A percentile compares a stretch with the other conserved stretches of the same genome.
Conservation (phyloP, 345 rosid species). For the Cardiospermum halicacabum region DNA sequence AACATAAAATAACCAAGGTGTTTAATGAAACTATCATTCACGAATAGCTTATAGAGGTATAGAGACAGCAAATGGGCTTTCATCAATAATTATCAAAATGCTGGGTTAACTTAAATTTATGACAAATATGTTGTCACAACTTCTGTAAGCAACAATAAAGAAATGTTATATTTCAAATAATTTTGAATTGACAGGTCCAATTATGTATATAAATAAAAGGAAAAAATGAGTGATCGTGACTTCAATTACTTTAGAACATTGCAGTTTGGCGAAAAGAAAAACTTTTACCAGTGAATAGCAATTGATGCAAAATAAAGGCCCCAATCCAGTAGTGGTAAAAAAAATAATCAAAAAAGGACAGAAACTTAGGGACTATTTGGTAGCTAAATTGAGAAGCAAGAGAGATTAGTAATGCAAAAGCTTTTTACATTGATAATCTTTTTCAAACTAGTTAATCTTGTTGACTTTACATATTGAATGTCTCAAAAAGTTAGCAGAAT, state of each 20-base stretch:
- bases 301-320: background rate
- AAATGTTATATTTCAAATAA: background rate
- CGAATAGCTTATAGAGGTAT: background rate
- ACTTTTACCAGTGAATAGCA: background rate
- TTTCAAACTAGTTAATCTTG: background rate
- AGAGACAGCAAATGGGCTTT: background rate
- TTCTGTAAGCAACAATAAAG: background rate
- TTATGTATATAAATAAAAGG: background rate
- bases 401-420: background rate
- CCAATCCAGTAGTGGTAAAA: background rate
- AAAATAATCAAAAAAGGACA: background rate
- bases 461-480: background rate
- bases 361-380: background rate
- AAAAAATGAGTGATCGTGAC: background rate
- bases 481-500: background rate
- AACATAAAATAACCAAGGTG: background rate
- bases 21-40: background rate
- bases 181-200: background rate
- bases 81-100: background rate
- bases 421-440: background rate
- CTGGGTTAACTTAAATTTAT: background rate
- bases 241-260: background rate
- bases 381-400: background rate
- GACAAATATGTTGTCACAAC: background rate
- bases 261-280: background rate